Evolutionary conservation across 768 basidiomycete species (phyloP).

Genomic region (Termitomyces eurrhizus): DNA sequence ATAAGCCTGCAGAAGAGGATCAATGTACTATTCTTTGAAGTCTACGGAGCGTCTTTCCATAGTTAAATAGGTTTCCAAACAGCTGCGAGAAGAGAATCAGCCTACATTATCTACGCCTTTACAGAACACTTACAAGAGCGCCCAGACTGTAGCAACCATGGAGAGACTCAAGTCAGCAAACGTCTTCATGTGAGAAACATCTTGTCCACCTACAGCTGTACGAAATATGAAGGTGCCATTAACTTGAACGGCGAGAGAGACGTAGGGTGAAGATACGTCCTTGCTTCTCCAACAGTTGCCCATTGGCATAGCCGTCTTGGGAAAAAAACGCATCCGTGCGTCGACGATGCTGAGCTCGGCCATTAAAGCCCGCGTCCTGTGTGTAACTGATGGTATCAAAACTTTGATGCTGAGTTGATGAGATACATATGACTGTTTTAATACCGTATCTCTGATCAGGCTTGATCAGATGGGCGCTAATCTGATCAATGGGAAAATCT

Average conservation of each 20-base stretch:
- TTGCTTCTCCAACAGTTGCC: neutral
- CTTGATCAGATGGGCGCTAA: too few relatives aligned
- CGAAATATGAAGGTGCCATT: neutral
- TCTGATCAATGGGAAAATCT: too few relatives aligned
- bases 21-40: neutral
- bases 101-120: neutral
- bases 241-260: neutral
- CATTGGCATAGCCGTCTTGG: neutral
- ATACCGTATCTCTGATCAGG: too few relatives aligned
- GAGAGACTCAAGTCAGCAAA: neutral
- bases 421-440: too few relatives aligned
- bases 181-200: neutral
- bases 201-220: neutral
- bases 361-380: neutral
- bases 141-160: neutral
- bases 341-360: neutral
- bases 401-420: neutral
- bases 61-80: neutral
- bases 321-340: neutral
- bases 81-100: neutral
- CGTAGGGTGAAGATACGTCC: neutral
- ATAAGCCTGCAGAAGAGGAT: neutral
- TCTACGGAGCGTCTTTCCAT: neutral
- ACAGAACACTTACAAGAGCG: neutral
- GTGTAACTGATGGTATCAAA: neutral